A percentile compares a stretch with the other conserved stretches of the same genome.
Conservation (phyloP, 2,329 filamentous ascomycete genomes). For the Epichloe uncinata region DNA sequence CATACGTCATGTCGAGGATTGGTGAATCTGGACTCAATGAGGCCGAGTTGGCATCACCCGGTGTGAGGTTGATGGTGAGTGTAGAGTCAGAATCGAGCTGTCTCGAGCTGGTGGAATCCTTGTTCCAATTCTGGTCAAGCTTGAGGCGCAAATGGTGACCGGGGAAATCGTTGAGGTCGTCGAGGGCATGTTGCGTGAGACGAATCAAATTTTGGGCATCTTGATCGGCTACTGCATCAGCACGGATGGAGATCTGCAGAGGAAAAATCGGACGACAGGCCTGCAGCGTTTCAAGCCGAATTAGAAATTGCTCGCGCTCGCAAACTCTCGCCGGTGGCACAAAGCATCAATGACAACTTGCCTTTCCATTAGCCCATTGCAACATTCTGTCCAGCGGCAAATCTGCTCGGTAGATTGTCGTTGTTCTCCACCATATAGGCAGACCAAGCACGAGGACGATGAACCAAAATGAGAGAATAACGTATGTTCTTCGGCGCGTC, state of each 20-base stretch:
- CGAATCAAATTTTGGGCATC: slow-evolving; percentile 64
- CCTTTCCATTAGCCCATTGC: slow-evolving; percentile 82
- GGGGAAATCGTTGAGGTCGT: slow-evolving; percentile 76
- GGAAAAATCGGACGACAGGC: slow-evolving; percentile 82
- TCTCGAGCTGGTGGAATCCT: slow-evolving; percentile 8
- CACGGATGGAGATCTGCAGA: slow-evolving; percentile 65
- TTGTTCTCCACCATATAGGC: slow-evolving; percentile 94
- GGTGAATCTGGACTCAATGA: slow-evolving; percentile 56
- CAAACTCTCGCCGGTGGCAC: neutral
- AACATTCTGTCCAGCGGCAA: slow-evolving; percentile 77
- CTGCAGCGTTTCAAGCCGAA: slow-evolving; percentile 32
- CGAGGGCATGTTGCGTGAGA: slow-evolving; percentile 73
- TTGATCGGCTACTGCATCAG: slow-evolving; percentile 47
- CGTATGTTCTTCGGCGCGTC: slow-evolving; percentile 53
- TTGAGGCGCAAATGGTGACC: slow-evolving; percentile 60
- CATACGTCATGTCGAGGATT: slow-evolving; percentile 65
- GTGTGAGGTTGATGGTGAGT: slow-evolving; percentile 57
- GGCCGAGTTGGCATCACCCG: slow-evolving; percentile 46
- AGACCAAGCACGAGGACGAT: slow-evolving; percentile 73
- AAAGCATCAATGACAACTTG: slow-evolving; percentile 23
- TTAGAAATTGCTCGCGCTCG: neutral
- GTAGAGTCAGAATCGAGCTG: slow-evolving; percentile 38
- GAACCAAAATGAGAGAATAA: slow-evolving; percentile 83
- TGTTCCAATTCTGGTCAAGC: slow-evolving; percentile 15
- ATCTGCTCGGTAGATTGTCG: slow-evolving; percentile 75